A percentile compares a stretch with the other conserved stretches of the same genome.
Evolutionary conservation across 2,329 filamentous ascomycete genomes (phyloP).

Genomic region (Thermothelomyces thermophilus): DNA sequence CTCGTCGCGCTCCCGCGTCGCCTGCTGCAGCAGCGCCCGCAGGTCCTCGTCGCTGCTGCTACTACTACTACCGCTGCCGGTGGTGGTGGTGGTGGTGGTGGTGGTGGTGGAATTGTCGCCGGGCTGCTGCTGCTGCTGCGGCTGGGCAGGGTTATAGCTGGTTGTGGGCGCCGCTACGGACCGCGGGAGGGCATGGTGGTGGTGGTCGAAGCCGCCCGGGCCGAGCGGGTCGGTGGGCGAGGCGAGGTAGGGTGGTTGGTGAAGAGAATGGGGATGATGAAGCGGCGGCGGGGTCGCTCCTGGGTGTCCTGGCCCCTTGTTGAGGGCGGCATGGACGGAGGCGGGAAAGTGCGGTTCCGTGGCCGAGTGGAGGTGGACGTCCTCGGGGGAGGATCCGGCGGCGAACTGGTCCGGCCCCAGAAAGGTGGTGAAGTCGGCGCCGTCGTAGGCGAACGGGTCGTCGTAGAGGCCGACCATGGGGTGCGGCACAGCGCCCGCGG

Average conservation of each 20-base stretch:
- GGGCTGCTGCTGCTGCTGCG: background rate
- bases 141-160: background rate
- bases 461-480: slow-evolving; percentile 16
- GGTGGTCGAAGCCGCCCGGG: background rate
- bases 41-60: background rate
- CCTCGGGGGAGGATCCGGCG: slow-evolving; percentile 11
- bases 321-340: slow-evolving; percentile 1
- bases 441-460: slow-evolving; percentile 13
- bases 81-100: background rate
- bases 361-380: slow-evolving; percentile 13
- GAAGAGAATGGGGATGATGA: background rate
- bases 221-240: slow-evolving; percentile 5
- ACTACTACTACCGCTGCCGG: background rate
- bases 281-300: too few species aligned
- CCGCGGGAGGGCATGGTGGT: slow-evolving; percentile 5
- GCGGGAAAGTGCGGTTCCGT: slow-evolving; percentile 14
- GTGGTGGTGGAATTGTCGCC: background rate
- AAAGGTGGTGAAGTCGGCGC: slow-evolving; percentile 6
- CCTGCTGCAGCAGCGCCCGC: slow-evolving; percentile 2
- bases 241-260: background rate
- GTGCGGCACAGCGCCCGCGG: background rate
- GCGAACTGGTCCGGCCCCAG: slow-evolving; percentile 8
- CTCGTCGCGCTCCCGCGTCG: slow-evolving; percentile 18
- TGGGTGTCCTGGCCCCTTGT: background rate
- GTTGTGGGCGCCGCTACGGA: slow-evolving; percentile 3